phyloP scores from a whole-genome alignment of 495 filamentous ascomycete species.

The Letharia columbiana region DNA sequence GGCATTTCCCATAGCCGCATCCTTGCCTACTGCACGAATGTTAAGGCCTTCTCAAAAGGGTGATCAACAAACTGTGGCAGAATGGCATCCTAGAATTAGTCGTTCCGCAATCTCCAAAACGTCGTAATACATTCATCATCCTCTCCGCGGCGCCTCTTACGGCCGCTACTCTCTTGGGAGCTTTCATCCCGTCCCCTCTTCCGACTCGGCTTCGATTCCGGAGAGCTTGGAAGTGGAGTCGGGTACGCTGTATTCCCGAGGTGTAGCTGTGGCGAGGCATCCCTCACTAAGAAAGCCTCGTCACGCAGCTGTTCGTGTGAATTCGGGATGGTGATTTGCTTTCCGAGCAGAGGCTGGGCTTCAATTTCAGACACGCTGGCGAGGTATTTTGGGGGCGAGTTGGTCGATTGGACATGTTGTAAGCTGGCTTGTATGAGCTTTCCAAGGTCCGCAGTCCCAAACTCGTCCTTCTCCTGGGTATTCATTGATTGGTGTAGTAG shows the following conservation, averaged over 20 bases:
- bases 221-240: not conserved
- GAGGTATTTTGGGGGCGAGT: not conserved
- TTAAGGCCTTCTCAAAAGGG: not conserved
- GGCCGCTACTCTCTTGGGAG: not conserved
- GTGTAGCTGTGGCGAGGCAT: not conserved
- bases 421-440: not conserved
- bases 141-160: constrained; percentile 1
- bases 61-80: not conserved
- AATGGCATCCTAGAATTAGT: not conserved
- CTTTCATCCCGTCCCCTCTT: not conserved
- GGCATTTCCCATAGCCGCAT: not conserved
- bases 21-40: not conserved
- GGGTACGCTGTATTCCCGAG: not conserved
- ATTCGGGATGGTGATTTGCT: not conserved
- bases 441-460: not conserved
- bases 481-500: not conserved
- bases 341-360: not conserved
- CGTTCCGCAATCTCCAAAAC: not conserved
- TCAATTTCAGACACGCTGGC: not conserved
- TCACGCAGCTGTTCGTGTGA: not conserved
- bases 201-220: not conserved
- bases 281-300: not conserved
- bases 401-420: not conserved
- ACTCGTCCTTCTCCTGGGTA: not conserved
- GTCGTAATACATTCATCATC: not conserved